Base-by-base conservation (phyloP, 495 filamentous ascomycete species). In the Hypoxylon lienhwacheense region DNA sequence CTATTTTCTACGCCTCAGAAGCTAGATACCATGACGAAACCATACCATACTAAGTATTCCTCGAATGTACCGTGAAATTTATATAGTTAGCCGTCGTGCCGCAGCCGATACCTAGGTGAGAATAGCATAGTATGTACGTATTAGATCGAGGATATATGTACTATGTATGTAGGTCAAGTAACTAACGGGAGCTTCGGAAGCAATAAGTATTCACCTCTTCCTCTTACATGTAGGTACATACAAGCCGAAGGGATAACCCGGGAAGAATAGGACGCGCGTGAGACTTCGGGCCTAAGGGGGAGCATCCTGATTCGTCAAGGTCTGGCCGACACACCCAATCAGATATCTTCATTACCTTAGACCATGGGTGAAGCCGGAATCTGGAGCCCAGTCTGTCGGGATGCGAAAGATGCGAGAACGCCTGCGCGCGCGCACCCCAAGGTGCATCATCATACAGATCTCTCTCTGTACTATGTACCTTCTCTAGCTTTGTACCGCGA, bases 351-450 rank as follows among this genome's bases (percentile, higher is more conserved):
- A 26, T 33, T 12, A 54, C 26, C 42, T 41, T 44, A 22, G 35
- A 10, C 4, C 11, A 43, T 61, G 58, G 58, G 58, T 61, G 24
- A 61, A 56, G 46, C 42, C 58, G 58, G 58, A 61, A 61, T 46
- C 46, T 47, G 34, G 20, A 61, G 55, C 58, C 58, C 58, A 61
- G 58, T 35, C 42, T 61, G 52, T 56, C 58, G 58, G 58, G 40
- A 52, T 55, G 8, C 31, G 44, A 51, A 11, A 21, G 34, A 8
- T 10, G 34, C 37, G 33, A 11, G 26, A 39, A 8, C 10, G 34
- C 37, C 41, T 24, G 14, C 7, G 29, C 17, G 29, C 35, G 28
- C 43, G n/a, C 28, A 10, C 14, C 16, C 42, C 21, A 14, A 52
- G 28, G 43, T 47, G 35, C 48, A 52, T 53, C 43, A 43, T 47